These are phyloP conservation scores for Laburnicola sp. DNA, from an alignment of 2,329 filamentous ascomycete species.

Conservation along the genomic window DNA sequence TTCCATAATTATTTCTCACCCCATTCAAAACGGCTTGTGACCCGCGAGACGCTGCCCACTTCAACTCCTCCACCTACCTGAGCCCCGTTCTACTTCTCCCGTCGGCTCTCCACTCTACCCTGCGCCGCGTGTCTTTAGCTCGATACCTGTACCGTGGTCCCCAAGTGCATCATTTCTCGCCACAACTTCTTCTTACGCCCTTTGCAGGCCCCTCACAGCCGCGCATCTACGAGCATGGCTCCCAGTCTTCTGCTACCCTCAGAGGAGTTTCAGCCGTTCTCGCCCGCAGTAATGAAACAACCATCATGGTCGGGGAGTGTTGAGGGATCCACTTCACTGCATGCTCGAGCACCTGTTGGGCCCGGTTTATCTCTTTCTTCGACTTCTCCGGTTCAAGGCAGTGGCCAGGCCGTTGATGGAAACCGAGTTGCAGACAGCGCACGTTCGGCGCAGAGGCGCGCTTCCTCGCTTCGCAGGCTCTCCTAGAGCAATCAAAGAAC, in stretches of 20 bases:
- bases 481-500: slow-evolving; percentile 30
- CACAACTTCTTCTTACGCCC: not conserved
- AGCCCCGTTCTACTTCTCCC: not conserved
- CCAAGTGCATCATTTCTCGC: not conserved
- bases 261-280: slow-evolving; percentile 24
- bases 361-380: slow-evolving; percentile 18
- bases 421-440: slow-evolving; percentile 15
- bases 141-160: not conserved
- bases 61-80: not conserved
- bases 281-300: slow-evolving; percentile 22
- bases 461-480: slow-evolving; percentile 34
- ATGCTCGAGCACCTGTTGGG: slow-evolving; percentile 27
- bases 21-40: not conserved
- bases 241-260: slow-evolving; percentile 34
- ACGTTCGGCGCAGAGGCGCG: slow-evolving; percentile 19
- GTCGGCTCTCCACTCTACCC: too few species aligned
- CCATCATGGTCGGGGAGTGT: slow-evolving; percentile 9
- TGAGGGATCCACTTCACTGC: slow-evolving; percentile 24
- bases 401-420: slow-evolving; percentile 6
- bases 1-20: slow-evolving; percentile 5
- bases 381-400: slow-evolving; percentile 19
- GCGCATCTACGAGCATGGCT: slow-evolving; percentile 27
- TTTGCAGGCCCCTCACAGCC: not conserved
- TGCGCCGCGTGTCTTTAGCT: not conserved
- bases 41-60: too few species aligned